These are phyloP conservation scores for Ramichloridium luteum DNA, from an alignment of 2,329 filamentous ascomycete genomes.

Conservation along the genomic window DNA sequence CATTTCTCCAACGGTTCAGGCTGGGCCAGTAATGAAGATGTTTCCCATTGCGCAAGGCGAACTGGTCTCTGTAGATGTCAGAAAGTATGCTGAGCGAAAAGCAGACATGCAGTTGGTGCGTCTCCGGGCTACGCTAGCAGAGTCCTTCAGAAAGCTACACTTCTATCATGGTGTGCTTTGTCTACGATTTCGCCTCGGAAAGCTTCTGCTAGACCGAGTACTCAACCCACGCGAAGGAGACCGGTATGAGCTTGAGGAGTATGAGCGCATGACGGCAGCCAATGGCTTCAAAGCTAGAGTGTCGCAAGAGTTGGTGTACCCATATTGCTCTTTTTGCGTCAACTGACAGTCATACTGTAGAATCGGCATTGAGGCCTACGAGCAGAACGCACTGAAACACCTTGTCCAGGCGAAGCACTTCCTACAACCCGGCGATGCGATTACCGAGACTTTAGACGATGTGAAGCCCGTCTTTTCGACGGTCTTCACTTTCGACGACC, in stretches of 20 bases:
- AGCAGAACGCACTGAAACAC: conserved; percentile 11
- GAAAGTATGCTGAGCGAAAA: too few species aligned
- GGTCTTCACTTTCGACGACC: conserved; percentile 18
- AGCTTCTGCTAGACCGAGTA: conserved; percentile 19
- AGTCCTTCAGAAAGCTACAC: conserved; percentile 22
- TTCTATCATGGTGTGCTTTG: conserved; percentile 24
- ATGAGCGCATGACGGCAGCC: conserved; percentile 20
- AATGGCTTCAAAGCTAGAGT: conserved; percentile 20
- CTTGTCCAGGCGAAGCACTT: conserved; percentile 13
- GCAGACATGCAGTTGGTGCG: too few species aligned
- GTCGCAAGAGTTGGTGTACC: conserved; percentile 23
- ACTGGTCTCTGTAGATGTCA: too few species aligned
- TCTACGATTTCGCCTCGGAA: conserved; percentile 27
- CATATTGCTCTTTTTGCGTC: background rate
- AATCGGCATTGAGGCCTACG: conserved; percentile 16
- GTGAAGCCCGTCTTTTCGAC: conserved; percentile 20
- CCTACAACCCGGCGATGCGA: conserved; percentile 15
- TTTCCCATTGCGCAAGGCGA: too few species aligned
- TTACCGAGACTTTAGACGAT: conserved; percentile 12
- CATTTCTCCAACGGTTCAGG: background rate
- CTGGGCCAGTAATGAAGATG: too few species aligned
- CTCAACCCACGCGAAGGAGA: conserved; percentile 10
- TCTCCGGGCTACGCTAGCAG: too few species aligned
- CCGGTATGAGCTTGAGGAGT: conserved; percentile 21
- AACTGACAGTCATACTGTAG: conserved; percentile 13